These are phyloP conservation scores for Aspergillus sp. DNA, from an alignment of 2,329 filamentous ascomycete genomes.

Conservation along the genomic window DNA sequence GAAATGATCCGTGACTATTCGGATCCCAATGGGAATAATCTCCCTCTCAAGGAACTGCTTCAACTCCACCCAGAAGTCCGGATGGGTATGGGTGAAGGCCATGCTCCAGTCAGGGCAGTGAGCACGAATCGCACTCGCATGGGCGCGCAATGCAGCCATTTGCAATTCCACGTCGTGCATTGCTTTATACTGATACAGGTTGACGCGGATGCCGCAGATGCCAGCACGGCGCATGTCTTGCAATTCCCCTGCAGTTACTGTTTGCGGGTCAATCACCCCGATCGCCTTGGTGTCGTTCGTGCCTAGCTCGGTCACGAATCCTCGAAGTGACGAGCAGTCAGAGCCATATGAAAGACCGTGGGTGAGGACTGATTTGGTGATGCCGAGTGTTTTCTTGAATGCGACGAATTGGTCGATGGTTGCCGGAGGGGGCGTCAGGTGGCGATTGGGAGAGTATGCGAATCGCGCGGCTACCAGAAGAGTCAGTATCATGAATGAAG, in stretches of 20 bases:
- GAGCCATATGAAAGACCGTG: constrained; percentile 41
- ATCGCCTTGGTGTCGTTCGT: constrained; percentile 26
- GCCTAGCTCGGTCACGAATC: constrained; percentile 31
- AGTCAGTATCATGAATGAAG: too few relatives aligned
- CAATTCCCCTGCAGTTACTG: constrained; percentile 22
- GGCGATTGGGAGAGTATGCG: constrained; percentile 24
- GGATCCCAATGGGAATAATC: constrained; percentile 20
- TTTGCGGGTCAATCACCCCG: constrained; percentile 32
- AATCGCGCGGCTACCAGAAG: constrained; percentile 17
- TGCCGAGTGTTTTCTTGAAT: constrained; percentile 26
- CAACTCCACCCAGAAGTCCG: constrained; percentile 30
- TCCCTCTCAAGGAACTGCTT: constrained; percentile 22
- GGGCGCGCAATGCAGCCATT: constrained; percentile 30
- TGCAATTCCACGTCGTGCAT: constrained; percentile 39
- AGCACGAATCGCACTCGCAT: constrained; percentile 22
- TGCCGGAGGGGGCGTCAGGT: constrained; percentile 30
- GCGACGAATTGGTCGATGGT: constrained; percentile 24
- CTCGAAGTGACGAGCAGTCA: constrained; percentile 34
- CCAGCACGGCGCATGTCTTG: constrained; percentile 27
- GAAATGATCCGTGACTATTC: constrained; percentile 40
- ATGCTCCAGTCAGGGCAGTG: constrained; percentile 29
- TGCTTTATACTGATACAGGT: constrained; percentile 37
- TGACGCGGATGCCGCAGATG: constrained; percentile 37
- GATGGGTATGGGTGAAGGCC: constrained; percentile 32
- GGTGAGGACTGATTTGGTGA: constrained; percentile 37